Conservation (phyloP, 305 asterid genomes). For the Galium porrigens region DNA sequence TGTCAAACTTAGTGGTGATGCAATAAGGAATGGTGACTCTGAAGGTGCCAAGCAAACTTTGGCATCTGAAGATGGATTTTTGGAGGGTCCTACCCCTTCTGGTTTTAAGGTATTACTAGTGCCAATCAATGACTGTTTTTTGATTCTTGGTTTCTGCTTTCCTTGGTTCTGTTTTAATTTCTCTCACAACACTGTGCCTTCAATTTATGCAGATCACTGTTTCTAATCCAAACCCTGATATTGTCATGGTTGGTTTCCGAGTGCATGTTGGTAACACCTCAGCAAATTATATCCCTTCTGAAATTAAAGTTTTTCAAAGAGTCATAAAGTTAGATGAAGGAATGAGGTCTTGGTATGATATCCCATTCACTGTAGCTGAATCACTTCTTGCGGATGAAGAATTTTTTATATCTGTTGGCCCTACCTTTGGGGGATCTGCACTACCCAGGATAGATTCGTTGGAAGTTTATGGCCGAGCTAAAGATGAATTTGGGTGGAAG, state of each 20-base stretch:
- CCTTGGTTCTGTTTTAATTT: not conserved
- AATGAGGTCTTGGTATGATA: constrained; percentile 97
- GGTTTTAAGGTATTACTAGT: constrained; percentile 75
- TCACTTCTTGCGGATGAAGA: constrained; percentile 97
- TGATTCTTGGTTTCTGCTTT: constrained; percentile 1
- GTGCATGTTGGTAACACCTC: constrained; percentile 89
- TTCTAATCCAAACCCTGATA: constrained; percentile 87
- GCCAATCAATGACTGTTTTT: constrained; percentile 12
- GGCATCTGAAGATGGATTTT: constrained; percentile 91
- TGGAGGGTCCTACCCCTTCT: constrained; percentile 75
- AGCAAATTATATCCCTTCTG: constrained; percentile 83
- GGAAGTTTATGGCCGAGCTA: constrained; percentile 93
- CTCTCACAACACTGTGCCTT: constrained; percentile 16
- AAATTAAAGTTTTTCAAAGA: constrained; percentile 74
- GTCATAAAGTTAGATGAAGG: constrained; percentile 84
- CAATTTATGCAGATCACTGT: constrained; percentile 53
- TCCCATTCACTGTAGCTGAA: constrained; percentile 93
- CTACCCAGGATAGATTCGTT: constrained; percentile 81
- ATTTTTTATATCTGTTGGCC: constrained; percentile 64
- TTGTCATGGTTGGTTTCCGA: constrained; percentile 93
- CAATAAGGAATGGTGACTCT: constrained; percentile 82
- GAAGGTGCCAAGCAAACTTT: constrained; percentile 85
- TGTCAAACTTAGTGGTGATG: constrained; percentile 80
- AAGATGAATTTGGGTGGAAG: constrained; percentile 99
- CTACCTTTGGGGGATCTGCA: constrained; percentile 72